phyloP scores from a whole-genome alignment of 257 asterid species.

The Thymus quinquecostatus region DNA sequence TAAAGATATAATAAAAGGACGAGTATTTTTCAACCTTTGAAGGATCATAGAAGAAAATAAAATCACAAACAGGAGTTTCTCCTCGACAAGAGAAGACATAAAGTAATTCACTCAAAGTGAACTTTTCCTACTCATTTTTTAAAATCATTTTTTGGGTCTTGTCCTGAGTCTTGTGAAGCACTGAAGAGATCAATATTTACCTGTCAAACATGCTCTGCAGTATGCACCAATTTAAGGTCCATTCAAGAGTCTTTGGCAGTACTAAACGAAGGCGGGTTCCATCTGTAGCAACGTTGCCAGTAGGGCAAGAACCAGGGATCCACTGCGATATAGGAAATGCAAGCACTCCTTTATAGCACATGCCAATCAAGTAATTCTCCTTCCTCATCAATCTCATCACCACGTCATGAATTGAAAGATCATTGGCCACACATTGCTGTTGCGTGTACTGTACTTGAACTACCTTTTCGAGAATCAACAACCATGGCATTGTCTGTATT shows the following conservation, averaged over 20 bases:
- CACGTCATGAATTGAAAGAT: no score
- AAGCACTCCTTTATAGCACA: background rate
- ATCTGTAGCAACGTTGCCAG: conserved; percentile 49
- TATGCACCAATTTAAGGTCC: no score
- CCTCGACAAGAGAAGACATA: conserved; percentile 16
- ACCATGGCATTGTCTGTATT: conserved; percentile 94
- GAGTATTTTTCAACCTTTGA: conserved; percentile 47
- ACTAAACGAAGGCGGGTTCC: conserved; percentile 25
- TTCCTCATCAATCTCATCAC: no score
- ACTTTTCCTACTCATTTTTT: background rate
- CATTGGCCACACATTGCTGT: no score
- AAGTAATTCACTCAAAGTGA: conserved; percentile 21
- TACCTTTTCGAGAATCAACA: conserved; percentile 78
- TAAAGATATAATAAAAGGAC: conserved; percentile 25
- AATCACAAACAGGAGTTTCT: conserved; percentile 31
- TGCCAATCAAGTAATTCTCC: no score
- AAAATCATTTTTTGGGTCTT: background rate
- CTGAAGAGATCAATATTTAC: no score
- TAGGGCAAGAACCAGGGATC: conserved; percentile 81
- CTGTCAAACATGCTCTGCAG: no score
- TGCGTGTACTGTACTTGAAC: conserved; percentile 37
- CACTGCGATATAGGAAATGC: conserved; percentile 82
- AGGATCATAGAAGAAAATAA: conserved; percentile 14
- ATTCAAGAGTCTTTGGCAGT: no score
- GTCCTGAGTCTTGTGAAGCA: no score